Evolutionary conservation across 139 green algal species (phyloP), one percentile per base, ranked within the genome.

Genomic region (Chlamydomonas eustigma): DNA sequence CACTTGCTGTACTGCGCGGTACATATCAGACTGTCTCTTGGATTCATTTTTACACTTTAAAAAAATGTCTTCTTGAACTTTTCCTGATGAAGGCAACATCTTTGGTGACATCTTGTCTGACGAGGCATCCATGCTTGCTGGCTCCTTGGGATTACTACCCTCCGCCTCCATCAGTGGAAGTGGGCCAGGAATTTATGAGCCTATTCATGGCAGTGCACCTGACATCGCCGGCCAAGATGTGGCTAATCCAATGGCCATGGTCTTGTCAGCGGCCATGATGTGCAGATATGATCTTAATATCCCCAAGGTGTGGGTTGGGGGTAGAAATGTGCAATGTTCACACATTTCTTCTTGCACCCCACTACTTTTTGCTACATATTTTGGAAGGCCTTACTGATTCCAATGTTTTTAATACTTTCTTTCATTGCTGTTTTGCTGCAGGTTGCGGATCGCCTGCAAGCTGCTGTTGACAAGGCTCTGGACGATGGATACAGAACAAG

Each of bases 61-160:
- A 58, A n/a, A n/a, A n/a, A n/a, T n/a, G n/a, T n/a, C n/a, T n/a
- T n/a, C n/a, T n/a, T n/a, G 50, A 18, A 18, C 22, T 28, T 4
- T n/a, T n/a, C n/a, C n/a, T n/a, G n/a, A n/a, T 66, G 36, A 78
- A 91, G 91, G 93, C 79, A 99, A 99, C 88, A 95, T 99, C 74
- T 99, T 99, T 82, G 96, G 96, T 33, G 96, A 99, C 90, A 99
- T 99, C 75, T 80, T 99, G 36, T 98, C 94, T 1, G 96, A 99
- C 76, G 94, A 94, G 78, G 96, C 96, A 0, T 97, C 94, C 75
- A 98, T 98, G 93, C 85, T 99, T 32, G 97, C 95, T 1, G 96
- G 96, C 58, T 95, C 87, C 63, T 88, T 99, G 72, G 96, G 96
- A 78, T 95, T 99, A 92, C 89, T 99, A 65, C 96, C 96, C 39